Evolutionary conservation across 2,329 filamentous ascomycete species (phyloP).

Genomic region (Hypoxylon sp.): DNA sequence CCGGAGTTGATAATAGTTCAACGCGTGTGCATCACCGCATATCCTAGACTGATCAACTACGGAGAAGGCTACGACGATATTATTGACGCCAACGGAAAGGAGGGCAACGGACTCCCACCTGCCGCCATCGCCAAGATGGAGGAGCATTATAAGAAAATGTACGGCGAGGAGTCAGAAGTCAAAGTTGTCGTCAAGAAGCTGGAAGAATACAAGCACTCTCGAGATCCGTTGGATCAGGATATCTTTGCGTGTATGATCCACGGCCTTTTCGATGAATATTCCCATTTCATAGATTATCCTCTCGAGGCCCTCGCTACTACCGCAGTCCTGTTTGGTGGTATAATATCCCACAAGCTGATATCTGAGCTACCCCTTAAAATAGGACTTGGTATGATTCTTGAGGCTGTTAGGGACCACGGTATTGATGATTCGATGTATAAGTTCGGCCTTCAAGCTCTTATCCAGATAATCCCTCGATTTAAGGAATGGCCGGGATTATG

Average conservation of each 20-base stretch:
- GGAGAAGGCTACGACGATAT: conserved; percentile 93
- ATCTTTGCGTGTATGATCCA: conserved; percentile 99
- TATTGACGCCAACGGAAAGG: conserved; percentile 85
- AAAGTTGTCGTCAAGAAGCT: conserved; percentile 88
- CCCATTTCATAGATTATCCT: conserved; percentile 94
- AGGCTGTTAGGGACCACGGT: conserved; percentile 88
- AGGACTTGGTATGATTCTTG: conserved; percentile 97
- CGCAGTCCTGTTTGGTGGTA: conserved; percentile 94
- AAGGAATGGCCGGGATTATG: conserved; percentile 97
- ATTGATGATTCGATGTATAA: conserved; percentile 96
- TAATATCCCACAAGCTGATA: conserved; percentile 93
- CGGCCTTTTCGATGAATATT: conserved; percentile 96
- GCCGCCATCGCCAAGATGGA: conserved; percentile 94
- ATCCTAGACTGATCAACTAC: conserved; percentile 96
- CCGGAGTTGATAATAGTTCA: conserved; percentile 85
- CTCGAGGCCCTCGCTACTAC: conserved; percentile 96
- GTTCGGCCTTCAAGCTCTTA: conserved; percentile 93
- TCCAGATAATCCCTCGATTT: conserved; percentile 87
- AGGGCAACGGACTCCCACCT: conserved; percentile 83
- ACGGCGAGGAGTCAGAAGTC: conserved; percentile 89
- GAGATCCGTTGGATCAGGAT: conserved; percentile 88
- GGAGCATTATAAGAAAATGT: conserved; percentile 98
- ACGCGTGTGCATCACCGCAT: conserved; percentile 89
- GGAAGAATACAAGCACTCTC: conserved; percentile 88
- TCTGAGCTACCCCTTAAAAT: conserved; percentile 92